Evolutionary conservation across 805 yeast species (phyloP).

Genomic region (Sugiyamaella marilandica): DNA sequence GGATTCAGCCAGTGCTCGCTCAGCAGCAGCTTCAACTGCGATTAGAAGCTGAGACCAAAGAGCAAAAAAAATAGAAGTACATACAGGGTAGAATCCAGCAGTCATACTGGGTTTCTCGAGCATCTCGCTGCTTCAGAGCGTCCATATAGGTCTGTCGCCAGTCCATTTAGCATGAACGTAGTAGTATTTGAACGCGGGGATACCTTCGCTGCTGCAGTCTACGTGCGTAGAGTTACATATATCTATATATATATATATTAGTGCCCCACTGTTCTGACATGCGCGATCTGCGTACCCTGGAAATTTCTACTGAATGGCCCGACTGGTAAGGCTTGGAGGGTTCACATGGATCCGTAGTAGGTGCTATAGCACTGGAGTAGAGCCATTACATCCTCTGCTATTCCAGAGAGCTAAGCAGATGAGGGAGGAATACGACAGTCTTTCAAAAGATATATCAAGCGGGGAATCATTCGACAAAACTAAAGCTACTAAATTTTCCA

Average conservation of each 20-base stretch:
- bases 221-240: too few species aligned
- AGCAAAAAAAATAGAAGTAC: neutral
- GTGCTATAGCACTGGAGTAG: neutral
- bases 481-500: slow-evolving; percentile 46
- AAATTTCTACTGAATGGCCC: neutral
- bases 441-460: slow-evolving; percentile 41
- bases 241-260: neutral
- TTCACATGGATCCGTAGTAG: neutral
- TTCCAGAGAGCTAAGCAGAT: slow-evolving; percentile 44
- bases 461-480: slow-evolving; percentile 42
- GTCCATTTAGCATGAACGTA: neutral
- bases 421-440: slow-evolving; percentile 36
- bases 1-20: slow-evolving; percentile 19
- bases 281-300: neutral
- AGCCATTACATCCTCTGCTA: slow-evolving; percentile 46
- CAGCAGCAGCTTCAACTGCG: slow-evolving; percentile 21
- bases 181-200: too few species aligned
- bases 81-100: slow-evolving; percentile 20
- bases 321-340: neutral
- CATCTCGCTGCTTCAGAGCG: slow-evolving; percentile 20
- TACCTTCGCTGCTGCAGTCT: neutral
- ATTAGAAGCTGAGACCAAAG: neutral
- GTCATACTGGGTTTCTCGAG: slow-evolving; percentile 18
- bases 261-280: neutral
- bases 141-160: neutral